These are phyloP conservation scores for Rubia peregrina DNA, from an alignment of 305 asterid species.

Conservation along the genomic window DNA sequence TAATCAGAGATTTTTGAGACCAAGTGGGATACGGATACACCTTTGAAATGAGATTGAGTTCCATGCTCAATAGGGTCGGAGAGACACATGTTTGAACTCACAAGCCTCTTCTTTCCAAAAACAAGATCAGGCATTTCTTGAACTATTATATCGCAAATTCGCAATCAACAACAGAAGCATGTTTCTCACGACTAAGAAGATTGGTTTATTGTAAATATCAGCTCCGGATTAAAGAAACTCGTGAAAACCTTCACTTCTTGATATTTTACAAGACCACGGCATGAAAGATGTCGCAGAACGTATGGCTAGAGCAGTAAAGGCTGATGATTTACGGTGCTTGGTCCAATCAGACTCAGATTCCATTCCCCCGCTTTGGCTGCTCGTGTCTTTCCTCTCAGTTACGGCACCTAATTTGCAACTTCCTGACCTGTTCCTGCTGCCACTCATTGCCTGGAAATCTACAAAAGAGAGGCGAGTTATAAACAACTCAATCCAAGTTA, in stretches of 20 bases:
- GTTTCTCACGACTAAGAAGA: conserved; percentile 16
- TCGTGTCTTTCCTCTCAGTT: conserved; percentile 22
- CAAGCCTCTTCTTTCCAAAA: conserved; percentile 35
- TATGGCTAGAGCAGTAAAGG: conserved; percentile 45
- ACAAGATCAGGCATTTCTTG: conserved; percentile 41
- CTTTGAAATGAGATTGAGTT: conserved; percentile 27
- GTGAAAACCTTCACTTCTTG: conserved; percentile 57
- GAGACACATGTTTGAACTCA: conserved; percentile 42
- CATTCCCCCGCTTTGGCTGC: conserved; percentile 44
- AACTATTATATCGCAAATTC: conserved; percentile 17
- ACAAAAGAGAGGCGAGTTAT: conserved; percentile 13
- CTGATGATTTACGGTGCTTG: conserved; percentile 37
- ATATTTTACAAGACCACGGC: conserved; percentile 68
- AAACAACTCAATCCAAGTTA: conserved; percentile 8
- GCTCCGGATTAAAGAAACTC: conserved; percentile 42
- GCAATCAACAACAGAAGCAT: conserved; percentile 18
- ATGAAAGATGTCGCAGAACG: conserved; percentile 45
- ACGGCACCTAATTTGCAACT: conserved; percentile 21
- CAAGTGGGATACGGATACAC: conserved; percentile 15
- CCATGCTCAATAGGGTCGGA: conserved; percentile 26
- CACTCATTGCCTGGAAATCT: conserved; percentile 50
- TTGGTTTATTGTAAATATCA: conserved; percentile 15
- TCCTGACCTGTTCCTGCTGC: conserved; percentile 25
- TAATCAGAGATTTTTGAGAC: conserved; percentile 26
- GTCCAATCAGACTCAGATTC: conserved; percentile 54